Base-by-base conservation (phyloP, 129 eudicot species). In the Solidago caesia region DNA sequence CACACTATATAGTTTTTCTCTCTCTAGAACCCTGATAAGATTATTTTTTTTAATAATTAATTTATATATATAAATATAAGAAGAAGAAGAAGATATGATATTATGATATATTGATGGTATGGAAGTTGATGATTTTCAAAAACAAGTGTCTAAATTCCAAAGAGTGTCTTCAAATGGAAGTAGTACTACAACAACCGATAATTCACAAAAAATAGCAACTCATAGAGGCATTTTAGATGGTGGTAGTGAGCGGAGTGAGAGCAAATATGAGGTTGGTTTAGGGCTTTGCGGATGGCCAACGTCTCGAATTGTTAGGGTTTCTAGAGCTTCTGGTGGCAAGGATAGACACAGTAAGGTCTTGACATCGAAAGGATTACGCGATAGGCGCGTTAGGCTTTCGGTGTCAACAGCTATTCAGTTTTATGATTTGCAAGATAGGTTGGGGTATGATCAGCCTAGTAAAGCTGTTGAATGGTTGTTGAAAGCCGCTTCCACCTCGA, bases 401-500 rank as follows among this genome's bases (percentile, higher is more conserved):
- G 98, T 92, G 0, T 77, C 73, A 6, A 92, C 98, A 0, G 98
- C 98, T 2, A 92, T 92, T 51, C 98, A 92, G 77, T 92, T 92
- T 64, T 92, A 92, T 42, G 98, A 92, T 85, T 75, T 92, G 27
- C 98, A 92, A 57, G 98, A 92, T 51, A 83, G 98, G 68, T 71
- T 92, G 26, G 98, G 98, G 4, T 87, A 62, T 61, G 98, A 92
- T 64, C 98, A 92, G 68, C 98, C 98, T 5, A 92, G 98, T 25
- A 92, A 92, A 79, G 98, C 98, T 2, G 96, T 92, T 14, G 98
- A 92, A 74, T 92, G 98, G 98, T 70, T 92, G 68, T 83, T 92
- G 6, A 89, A 92, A 69, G 94, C 94, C 1, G 98, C 98, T 13
- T 76, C 88, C 5, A 83, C 67, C 27, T 86, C 98, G n/a, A 92